Evolutionary conservation across 2,329 filamentous ascomycete species (phyloP), one percentile per base, ranked within the genome.

Genomic region (Raffaelea deltoideospora): DNA sequence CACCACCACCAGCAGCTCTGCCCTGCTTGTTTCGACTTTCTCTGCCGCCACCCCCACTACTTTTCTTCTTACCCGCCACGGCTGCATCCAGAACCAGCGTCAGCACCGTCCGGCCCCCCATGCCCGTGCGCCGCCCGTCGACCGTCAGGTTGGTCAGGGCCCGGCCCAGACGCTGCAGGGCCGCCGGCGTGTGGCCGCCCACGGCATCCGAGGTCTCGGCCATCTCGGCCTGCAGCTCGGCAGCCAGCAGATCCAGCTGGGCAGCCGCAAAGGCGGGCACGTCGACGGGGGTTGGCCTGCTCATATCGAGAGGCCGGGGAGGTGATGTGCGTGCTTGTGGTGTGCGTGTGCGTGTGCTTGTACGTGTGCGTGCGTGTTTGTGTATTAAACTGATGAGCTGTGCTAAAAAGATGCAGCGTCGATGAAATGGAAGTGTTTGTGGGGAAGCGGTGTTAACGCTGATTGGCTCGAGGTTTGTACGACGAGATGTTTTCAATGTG

Each of bases 21-120:
- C n/a, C n/a, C n/a, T n/a, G n/a, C n/a, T n/a, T n/a, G n/a, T n/a
- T n/a, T n/a, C n/a, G n/a, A n/a, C n/a, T n/a, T n/a, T n/a, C n/a
- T n/a, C n/a, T n/a, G 5, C 27, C 3, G 5, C 28, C 14, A 1
- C 13, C 20, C 10, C 24, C 20, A 13, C 15, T n/a, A 4, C 4
- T 45, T 42, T 20, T 42, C n/a, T 33, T 35, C 26, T 45, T 48
- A 15, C 35, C 40, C 5, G 58, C 56, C 4, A 70, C 65, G 2
- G 95, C 88, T 0, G 74, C 63, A 14, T 61, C 60, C 2, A 60
- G 56, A 2, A 61, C 63, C 6, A 98, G 73, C 54, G 95, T 87
- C 4, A 95, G 62, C 2, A 98, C 79, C 0, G 83, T 85, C 45
- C 85, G 82, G n/a, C 90, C 90, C 14, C 87, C 90, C 27, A 95